Evolutionary conservation across 192 early-diverging fungal genomes (phyloP).

Genomic region (Dimargaris cristalligena): DNA sequence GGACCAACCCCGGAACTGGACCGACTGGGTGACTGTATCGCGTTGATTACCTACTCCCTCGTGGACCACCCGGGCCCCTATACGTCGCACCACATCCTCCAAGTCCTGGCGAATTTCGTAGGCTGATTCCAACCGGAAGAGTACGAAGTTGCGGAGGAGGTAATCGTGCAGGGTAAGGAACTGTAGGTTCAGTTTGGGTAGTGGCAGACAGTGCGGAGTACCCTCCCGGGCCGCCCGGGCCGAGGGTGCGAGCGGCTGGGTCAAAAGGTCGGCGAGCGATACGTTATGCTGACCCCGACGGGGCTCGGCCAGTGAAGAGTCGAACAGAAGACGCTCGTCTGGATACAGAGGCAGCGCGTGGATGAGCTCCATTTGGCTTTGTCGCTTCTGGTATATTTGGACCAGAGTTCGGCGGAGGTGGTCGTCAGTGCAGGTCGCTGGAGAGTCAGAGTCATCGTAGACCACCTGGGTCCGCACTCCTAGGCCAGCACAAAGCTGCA

Average conservation of each 20-base stretch:
- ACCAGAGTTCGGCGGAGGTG: constrained; percentile 42
- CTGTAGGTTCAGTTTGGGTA: constrained; percentile 88
- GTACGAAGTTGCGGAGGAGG: constrained; percentile 63
- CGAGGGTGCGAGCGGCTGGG: background rate
- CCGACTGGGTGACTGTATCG: too few species aligned
- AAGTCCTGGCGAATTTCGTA: constrained; percentile 77
- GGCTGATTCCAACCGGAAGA: constrained; percentile 68
- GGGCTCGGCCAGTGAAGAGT: constrained; percentile 44
- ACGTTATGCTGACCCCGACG: constrained; percentile 30
- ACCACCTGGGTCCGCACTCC: constrained; percentile 40
- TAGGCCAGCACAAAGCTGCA: constrained; percentile 35
- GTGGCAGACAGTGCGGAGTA: constrained; percentile 20
- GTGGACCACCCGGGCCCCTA: constrained; percentile 35
- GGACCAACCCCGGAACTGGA: constrained; percentile 73
- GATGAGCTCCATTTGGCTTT: constrained; percentile 52
- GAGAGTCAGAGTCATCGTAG: constrained; percentile 9
- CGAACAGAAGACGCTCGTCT: constrained; percentile 58
- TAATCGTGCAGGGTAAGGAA: constrained; percentile 88
- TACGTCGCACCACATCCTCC: constrained; percentile 67
- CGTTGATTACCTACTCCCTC: background rate
- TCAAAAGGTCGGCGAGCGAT: background rate
- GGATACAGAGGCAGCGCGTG: constrained; percentile 59
- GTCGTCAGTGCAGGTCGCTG: constrained; percentile 14
- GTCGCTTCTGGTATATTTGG: constrained; percentile 35
- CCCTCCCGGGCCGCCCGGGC: background rate